phyloP scores from a whole-genome alignment of 192 early-diverging fungal genomes.

The Coemansia sp. region DNA sequence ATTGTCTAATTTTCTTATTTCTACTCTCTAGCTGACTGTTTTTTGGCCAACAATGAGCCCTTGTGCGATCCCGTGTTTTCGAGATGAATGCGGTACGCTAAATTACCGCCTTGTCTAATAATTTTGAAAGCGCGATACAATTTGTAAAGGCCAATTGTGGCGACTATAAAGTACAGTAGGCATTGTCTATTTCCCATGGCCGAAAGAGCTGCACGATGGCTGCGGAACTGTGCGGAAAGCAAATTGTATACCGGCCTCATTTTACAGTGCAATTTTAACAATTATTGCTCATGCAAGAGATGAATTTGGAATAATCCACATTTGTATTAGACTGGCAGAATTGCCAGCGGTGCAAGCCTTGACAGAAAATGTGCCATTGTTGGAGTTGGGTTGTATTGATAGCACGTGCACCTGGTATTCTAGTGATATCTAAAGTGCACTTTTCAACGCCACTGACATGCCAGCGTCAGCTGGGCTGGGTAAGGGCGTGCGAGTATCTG shows the following conservation, averaged over 20 bases:
- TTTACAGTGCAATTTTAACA: background rate
- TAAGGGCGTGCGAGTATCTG: too few relatives aligned
- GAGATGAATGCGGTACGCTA: background rate
- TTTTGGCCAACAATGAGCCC: background rate
- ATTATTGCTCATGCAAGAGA: background rate
- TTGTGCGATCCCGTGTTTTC: background rate
- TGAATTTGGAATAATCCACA: too few relatives aligned
- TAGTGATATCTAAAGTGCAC: too few relatives aligned
- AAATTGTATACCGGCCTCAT: background rate
- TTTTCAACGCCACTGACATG: too few relatives aligned
- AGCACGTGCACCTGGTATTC: too few relatives aligned
- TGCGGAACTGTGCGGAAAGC: background rate
- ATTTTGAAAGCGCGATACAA: background rate
- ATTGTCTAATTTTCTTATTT: background rate
- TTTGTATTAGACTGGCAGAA: too few relatives aligned
- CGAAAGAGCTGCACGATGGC: background rate
- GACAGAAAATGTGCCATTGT: too few relatives aligned
- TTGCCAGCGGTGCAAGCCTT: too few relatives aligned
- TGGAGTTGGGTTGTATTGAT: too few relatives aligned
- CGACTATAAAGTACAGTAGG: background rate
- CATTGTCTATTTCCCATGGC: background rate
- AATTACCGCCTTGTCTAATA: background rate
- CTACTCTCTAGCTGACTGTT: background rate
- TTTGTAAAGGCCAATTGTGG: slow-evolving; percentile 1
- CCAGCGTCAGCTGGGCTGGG: too few relatives aligned